Evolutionary conservation across 176 grass and related monocot species (phyloP), one percentile per base, ranked within the genome.

Genomic region (Echinochloa phyllopogon): DNA sequence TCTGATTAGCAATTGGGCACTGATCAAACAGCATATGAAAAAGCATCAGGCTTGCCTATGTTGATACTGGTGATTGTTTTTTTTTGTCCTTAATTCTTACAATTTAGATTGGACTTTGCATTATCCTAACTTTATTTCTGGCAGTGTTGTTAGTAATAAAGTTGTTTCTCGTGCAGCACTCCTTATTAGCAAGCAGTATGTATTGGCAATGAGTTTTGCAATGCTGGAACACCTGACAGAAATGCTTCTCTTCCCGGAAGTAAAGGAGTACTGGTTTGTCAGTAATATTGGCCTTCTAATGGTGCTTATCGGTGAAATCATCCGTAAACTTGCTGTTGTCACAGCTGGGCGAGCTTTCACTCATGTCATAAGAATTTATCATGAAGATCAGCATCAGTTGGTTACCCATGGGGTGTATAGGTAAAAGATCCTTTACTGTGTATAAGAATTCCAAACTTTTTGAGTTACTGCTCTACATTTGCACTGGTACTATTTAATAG

Each of bases 321-420:
- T 99, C 36, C 89, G 91, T 81, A 99, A 96, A 91, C 24, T 85
- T 33, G 91, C 96, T 67, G 82, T 99, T 24, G 25, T 96, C 45
- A 99, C 86, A 84, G 96, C 96, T 56, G 93, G 96, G 2, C 64
- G 69, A 43, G 29, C 96, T 65, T 99, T 99, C 73, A 96, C 93
- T 4, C 91, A 99, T 63, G 85, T 88, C 51, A 91, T 99, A 85
- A 92, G 89, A 87, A 89, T 75, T 76, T 57, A 91, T 74, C 79
- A 92, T 44, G 93, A 91, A 53, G 88, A 96, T 39, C 87, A 96
- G 12, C 96, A 99, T 83, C 73, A 89, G 47, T 77, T 99, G 75
- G 74, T 99, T 77, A 99, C 96, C 81, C 74, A 94, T 89, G 96
- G 96, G 53, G 10, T 99, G 40, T 99, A 96, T 83, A 94, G 96